phyloP scores from a whole-genome alignment of 805 yeast genomes.

The Scheffersomyces stipitis region DNA sequence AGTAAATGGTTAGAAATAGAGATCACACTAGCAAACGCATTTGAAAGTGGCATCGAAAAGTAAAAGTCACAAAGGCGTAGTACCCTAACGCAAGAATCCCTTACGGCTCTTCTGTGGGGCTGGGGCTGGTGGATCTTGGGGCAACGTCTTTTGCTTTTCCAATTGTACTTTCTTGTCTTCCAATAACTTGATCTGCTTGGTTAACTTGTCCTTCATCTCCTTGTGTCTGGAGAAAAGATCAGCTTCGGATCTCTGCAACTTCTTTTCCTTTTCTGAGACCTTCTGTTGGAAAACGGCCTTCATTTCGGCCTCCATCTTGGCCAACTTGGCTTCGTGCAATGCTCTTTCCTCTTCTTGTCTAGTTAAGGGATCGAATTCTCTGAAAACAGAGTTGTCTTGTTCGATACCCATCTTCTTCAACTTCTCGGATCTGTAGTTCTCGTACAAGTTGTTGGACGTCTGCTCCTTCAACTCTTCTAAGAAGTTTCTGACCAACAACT shows the following conservation, averaged over 20 bases:
- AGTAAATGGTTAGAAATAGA: no score
- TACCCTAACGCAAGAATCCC: slow-evolving; percentile 68
- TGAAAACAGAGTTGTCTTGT: slow-evolving; percentile 91
- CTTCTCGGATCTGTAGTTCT: slow-evolving; percentile 84
- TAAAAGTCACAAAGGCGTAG: no score
- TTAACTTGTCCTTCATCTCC: slow-evolving; percentile 93
- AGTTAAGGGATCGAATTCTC: slow-evolving; percentile 88
- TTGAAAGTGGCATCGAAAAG: no score
- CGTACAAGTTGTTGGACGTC: slow-evolving; percentile 76
- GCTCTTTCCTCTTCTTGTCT: slow-evolving; percentile 93
- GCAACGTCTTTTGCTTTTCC: slow-evolving; percentile 57
- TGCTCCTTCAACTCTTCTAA: slow-evolving; percentile 91
- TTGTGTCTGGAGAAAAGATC: slow-evolving; percentile 93
- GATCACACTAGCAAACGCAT: no score
- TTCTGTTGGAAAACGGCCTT: slow-evolving; percentile 94
- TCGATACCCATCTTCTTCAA: slow-evolving; percentile 78
- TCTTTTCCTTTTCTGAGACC: slow-evolving; percentile 95
- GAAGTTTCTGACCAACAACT: slow-evolving; percentile 82
- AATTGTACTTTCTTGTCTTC: slow-evolving; percentile 88
- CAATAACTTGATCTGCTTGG: slow-evolving; percentile 81
- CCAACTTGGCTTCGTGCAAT: slow-evolving; percentile 88
- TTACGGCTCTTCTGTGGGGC: slow-evolving; percentile 64
- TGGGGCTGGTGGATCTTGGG: slow-evolving; percentile 49
- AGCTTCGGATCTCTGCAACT: slow-evolving; percentile 93
- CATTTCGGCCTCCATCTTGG: slow-evolving; percentile 95